Conservation (phyloP, 192 early-diverging fungal genomes). For the Powellomyces hirtus region DNA sequence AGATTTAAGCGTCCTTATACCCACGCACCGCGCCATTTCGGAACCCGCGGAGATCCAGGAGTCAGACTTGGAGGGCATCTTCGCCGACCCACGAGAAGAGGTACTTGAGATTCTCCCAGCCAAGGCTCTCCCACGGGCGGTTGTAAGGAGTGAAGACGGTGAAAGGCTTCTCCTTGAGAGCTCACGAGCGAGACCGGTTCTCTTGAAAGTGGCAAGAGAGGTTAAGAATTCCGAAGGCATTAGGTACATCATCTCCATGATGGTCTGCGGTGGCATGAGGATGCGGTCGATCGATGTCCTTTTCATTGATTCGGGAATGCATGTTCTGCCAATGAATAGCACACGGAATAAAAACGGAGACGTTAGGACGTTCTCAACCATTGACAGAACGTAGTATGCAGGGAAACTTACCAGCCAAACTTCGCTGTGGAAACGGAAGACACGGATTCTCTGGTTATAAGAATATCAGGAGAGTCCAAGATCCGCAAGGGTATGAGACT, state of each 20-base stretch:
- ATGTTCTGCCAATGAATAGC: slow-evolving; percentile 39
- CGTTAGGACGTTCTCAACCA: too few species aligned
- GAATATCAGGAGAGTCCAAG: too few species aligned
- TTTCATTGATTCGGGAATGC: slow-evolving; percentile 18
- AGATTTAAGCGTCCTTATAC: slow-evolving; percentile 32
- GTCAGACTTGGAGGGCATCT: too few species aligned
- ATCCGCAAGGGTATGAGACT: too few species aligned
- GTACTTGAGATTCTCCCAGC: slow-evolving; percentile 30
- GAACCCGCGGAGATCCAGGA: background rate
- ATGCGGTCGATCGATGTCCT: slow-evolving; percentile 31
- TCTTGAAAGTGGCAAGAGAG: slow-evolving; percentile 9
- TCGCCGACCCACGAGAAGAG: slow-evolving; percentile 27
- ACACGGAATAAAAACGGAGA: too few species aligned
- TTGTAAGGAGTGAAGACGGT: slow-evolving; percentile 36
- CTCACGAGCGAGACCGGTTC: slow-evolving; percentile 16
- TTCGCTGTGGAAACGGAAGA: slow-evolving; percentile 2
- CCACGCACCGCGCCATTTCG: slow-evolving; percentile 18
- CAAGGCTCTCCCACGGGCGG: slow-evolving; percentile 33
- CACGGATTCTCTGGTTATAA: too few species aligned
- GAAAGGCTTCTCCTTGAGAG: slow-evolving; percentile 10
- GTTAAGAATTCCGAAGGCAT: slow-evolving; percentile 35
- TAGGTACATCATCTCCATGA: slow-evolving; percentile 9
- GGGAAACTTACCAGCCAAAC: too few species aligned
- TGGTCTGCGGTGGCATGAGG: slow-evolving; percentile 17
- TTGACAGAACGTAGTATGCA: too few species aligned